Evolutionary conservation across 495 filamentous ascomycete species (phyloP).

Genomic region (Copromyces sp.): DNA sequence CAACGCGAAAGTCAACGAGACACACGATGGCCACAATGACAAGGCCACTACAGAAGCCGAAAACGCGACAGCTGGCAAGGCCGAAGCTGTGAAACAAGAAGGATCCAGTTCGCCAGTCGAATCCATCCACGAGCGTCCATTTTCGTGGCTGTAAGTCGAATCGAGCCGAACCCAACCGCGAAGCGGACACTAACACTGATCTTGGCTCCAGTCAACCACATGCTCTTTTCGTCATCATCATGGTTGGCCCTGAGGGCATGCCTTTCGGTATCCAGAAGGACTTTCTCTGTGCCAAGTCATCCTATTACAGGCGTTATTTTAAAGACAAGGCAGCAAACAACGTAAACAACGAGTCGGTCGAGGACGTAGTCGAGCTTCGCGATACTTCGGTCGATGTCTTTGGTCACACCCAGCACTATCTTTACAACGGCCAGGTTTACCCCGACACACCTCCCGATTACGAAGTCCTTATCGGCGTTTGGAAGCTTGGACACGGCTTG

Average conservation of each 20-base stretch:
- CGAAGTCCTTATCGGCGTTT: slow-evolving; percentile 39
- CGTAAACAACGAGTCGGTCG: slow-evolving; percentile 19
- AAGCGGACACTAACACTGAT: slow-evolving; percentile 2
- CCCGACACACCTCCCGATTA: slow-evolving; percentile 35
- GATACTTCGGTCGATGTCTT: slow-evolving; percentile 36
- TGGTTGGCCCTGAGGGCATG: slow-evolving; percentile 38
- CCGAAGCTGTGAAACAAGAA: not conserved
- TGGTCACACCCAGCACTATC: slow-evolving; percentile 40
- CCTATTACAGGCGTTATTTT: slow-evolving; percentile 35
- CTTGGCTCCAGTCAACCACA: slow-evolving; percentile 34
- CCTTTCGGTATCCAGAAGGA: slow-evolving; percentile 48
- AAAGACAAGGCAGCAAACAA: slow-evolving; percentile 14
- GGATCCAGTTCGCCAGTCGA: not conserved
- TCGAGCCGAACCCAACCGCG: not conserved
- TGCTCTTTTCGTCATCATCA: slow-evolving; percentile 39
- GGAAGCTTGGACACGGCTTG: slow-evolving; percentile 41
- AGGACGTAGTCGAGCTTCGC: slow-evolving; percentile 37
- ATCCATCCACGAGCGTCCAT: slow-evolving; percentile 7
- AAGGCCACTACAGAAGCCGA: not conserved
- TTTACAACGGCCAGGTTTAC: slow-evolving; percentile 39
- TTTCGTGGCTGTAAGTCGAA: slow-evolving; percentile 27
- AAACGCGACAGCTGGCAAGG: not conserved
- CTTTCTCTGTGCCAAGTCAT: slow-evolving; percentile 40
- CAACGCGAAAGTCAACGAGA: not conserved
- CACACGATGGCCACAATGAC: not conserved